Percentiles rank a stretch among this genome's conserved stretches.
Conservation (phyloP, 495 filamentous ascomycete genomes). For the Neurospora discreta region DNA sequence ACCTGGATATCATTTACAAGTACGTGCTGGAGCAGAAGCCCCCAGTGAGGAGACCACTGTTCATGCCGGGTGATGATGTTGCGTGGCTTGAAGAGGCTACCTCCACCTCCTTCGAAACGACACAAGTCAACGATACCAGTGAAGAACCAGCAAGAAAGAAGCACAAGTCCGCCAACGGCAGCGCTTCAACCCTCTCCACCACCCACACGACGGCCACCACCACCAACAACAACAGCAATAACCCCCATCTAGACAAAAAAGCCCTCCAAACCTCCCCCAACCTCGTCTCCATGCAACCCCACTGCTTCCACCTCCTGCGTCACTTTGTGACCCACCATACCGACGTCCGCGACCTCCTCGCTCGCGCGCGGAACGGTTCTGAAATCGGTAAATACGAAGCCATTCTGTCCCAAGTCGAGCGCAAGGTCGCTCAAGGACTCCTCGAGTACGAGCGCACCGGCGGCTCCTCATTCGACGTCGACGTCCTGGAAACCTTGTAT, state of each 20-base stretch:
- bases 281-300: constrained; percentile 72
- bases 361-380: constrained; percentile 42
- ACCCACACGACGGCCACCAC: neutral
- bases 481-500: constrained; percentile 1
- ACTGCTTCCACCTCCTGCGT: constrained; percentile 86
- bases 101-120: neutral
- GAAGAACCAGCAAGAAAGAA: constrained; percentile 45
- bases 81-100: constrained; percentile 16
- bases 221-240: neutral
- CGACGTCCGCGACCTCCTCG: constrained; percentile 72
- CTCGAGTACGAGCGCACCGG: constrained; percentile 51
- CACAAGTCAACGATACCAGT: constrained; percentile 18
- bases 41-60: constrained; percentile 59
- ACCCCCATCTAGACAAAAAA: constrained; percentile 16
- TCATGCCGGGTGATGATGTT: constrained; percentile 53
- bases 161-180: constrained; percentile 26
- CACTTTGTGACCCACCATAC: constrained; percentile 66
- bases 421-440: constrained; percentile 59
- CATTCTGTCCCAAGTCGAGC: constrained; percentile 47
- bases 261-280: constrained; percentile 49
- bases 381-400: constrained; percentile 62
- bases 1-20: constrained; percentile 78
- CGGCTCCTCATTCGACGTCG: constrained; percentile 44
- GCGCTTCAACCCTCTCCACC: neutral
- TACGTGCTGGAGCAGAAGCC: constrained; percentile 52